Base-by-base conservation (phyloP, 495 filamentous ascomycete species). In the Penicillium longicatenatum region DNA sequence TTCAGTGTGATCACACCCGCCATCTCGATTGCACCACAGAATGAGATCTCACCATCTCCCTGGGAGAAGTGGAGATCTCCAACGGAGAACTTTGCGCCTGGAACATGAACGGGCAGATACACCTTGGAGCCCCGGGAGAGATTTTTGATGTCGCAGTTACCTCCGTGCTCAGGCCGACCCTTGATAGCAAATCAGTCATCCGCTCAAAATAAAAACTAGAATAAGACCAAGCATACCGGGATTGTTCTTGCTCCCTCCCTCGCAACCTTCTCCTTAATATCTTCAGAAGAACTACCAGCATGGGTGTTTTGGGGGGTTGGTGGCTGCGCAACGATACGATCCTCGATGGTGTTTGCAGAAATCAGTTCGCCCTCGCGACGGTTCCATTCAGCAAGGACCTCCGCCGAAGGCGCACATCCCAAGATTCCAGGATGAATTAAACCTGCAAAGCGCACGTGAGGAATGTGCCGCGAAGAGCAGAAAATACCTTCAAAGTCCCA, bases 401-500 rank as follows among this genome's bases (percentile, higher is more conserved):
- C 80, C 6, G 80, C 70, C 0, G 89, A 92, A 2, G 93, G 93
- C 0, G 93, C 93, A 64, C 92, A 96, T 4, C 93, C 93, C 17
- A 98, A 76, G 54, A 98, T 97, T 3, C 93, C 93, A 0, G 93
- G 93, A 67, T 98, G 93, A 67, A 98, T 97, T 35, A 97, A 76
- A n/a, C 92, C 92, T 12, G 91, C 83, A 68, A 95, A 96, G 53
- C 89, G 87, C 54, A 96, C 90, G 60, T 87, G 84, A 0, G 93
- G 93, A 63, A 97, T 93, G 70, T 98, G 93, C 0, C 93, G 85
- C 11, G 89, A 92, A 22, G 89, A 89, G 79, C 90, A 94, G 75
- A 89, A 92, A 65, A 98, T 96, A 57, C 93, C 93, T 66, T 96
- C 92, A 59, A 98, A 97, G 67, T 97, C 93, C 93, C 93, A 98